A percentile compares a stretch with the other conserved stretches of the same genome.
These are phyloP conservation scores for Colletotrichum sublineola DNA, from an alignment of 2,329 filamentous ascomycete genomes.

Conservation along the genomic window DNA sequence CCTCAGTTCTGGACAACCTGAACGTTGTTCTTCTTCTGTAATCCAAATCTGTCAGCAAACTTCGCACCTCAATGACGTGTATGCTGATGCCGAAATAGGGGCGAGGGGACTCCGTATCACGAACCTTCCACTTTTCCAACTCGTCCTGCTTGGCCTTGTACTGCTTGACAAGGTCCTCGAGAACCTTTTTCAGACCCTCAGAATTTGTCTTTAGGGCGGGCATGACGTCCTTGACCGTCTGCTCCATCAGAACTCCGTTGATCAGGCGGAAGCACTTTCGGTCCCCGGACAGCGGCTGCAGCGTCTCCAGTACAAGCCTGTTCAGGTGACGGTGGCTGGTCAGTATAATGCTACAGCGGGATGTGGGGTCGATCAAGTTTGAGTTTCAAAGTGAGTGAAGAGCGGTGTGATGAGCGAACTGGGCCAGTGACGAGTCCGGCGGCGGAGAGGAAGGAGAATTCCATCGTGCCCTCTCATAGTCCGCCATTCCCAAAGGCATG, in stretches of 20 bases:
- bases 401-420: conserved; percentile 35
- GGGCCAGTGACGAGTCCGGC: conserved; percentile 8
- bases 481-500: conserved; percentile 5
- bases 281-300: conserved; percentile 83
- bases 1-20: conserved; percentile 83
- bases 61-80: conserved; percentile 13
- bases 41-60: conserved; percentile 3
- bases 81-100: not conserved
- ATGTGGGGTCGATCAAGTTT: conserved; percentile 25
- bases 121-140: conserved; percentile 98
- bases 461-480: not conserved
- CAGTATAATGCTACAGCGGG: conserved; percentile 1
- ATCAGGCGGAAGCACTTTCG: conserved; percentile 99
- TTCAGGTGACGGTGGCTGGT: not conserved
- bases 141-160: conserved; percentile 96
- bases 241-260: conserved; percentile 94
- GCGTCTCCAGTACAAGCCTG: conserved; percentile 93
- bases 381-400: conserved; percentile 4
- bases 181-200: conserved; percentile 91
- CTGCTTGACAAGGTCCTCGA: conserved; percentile 95
- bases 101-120: conserved; percentile 46
- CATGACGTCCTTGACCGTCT: conserved; percentile 92
- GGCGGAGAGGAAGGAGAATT: not conserved
- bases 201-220: conserved; percentile 94
- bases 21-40: conserved; percentile 90